Evolutionary conservation across 2,329 filamentous ascomycete genomes (phyloP), one percentile per base, ranked within the genome.

Genomic region (Neonectria sp.): DNA sequence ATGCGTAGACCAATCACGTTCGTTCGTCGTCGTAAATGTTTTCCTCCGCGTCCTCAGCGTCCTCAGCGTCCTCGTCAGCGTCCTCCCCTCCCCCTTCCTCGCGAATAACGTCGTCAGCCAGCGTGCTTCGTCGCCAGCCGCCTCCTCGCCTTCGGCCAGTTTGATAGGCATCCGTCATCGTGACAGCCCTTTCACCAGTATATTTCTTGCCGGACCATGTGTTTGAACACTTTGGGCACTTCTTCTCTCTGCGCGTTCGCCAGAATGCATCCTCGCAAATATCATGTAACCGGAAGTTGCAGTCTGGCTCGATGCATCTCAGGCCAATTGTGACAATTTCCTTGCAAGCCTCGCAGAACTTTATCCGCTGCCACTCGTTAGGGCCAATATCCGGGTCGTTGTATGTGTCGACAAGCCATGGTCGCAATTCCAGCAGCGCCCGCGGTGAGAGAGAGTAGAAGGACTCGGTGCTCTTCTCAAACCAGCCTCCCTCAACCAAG

Each of bases 251-350:
- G 68, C 89, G 86, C 46, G 90, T 88, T 24, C 92, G 86, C 85
- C 94, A 97, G 79, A 92, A 94, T 31, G 89, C 90, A 13, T 89
- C 87, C 63, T 90, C 86, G 79, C 95, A 98, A 57, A 91, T 89
- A 70, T 95, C 89, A 79, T 98, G 95, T 17, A 97, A 80, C 12
- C 95, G 86, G 12, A 90, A 86, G 33, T 81, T 84, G 78, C 95
- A 98, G 24, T 90, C 86, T 43, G 87, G 81, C 67, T 92, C 87
- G 3, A 86, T 80, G 80, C 95, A 97, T 61, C 95, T 88, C 85
- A 95, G 88, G 1, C 95, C 95, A 70, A 92, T 84, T 1, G 95
- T 99, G 46, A 98, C 89, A 68, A 98, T 92, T 71, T 97, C 95
- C 79, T 90, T 93, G 81, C 96, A 99, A 0, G 93, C 95, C 76